These are phyloP conservation scores for Przewalskia tangutica DNA, from an alignment of 257 asterid genomes.

Conservation along the genomic window DNA sequence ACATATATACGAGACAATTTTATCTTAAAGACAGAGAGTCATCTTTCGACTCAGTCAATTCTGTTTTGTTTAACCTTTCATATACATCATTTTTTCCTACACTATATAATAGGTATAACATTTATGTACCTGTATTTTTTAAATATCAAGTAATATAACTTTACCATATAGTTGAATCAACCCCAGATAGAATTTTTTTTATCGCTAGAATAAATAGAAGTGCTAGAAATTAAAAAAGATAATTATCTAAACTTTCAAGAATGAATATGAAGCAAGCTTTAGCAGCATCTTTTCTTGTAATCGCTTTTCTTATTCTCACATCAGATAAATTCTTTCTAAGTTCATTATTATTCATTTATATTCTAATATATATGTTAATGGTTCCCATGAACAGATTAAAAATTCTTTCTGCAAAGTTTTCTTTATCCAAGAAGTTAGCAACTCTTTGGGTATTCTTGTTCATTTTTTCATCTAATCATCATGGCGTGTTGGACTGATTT, in stretches of 20 bases:
- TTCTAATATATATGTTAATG: too few species aligned
- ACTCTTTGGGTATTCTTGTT: too few species aligned
- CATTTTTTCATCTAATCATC: neutral
- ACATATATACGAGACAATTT: too few species aligned
- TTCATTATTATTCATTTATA: neutral
- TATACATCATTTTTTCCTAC: too few species aligned
- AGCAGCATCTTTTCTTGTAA: neutral
- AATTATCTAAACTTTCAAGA: neutral
- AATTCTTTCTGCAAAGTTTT: too few species aligned
- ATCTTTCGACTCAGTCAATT: too few species aligned
- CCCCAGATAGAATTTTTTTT: neutral
- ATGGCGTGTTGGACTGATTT: neutral
- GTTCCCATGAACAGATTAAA: too few species aligned
- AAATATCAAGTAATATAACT: too few species aligned
- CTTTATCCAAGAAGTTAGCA: too few species aligned
- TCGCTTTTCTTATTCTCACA: neutral
- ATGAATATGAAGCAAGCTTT: neutral
- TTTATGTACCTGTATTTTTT: neutral
- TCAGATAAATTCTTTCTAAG: neutral
- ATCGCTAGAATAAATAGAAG: neutral
- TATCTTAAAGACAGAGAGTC: too few species aligned
- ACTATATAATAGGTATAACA: neutral
- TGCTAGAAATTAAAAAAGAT: neutral
- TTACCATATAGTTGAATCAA: neutral
- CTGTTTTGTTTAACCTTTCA: too few species aligned